phyloP scores from a whole-genome alignment of 768 basidiomycete species.

The Lactarius indigo region DNA sequence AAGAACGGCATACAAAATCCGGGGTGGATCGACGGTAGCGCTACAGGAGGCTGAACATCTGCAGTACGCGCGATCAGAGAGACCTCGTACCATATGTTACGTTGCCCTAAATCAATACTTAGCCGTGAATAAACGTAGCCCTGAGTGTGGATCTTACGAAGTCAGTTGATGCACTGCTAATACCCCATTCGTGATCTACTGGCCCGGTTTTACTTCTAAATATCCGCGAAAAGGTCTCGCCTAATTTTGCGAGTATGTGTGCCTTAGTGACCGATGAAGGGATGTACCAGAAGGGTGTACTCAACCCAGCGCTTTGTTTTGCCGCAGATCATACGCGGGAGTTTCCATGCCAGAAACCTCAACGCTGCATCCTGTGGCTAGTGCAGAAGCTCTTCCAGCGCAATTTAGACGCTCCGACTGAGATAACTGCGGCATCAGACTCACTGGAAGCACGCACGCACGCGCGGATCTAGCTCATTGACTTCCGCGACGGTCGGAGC shows the following conservation, averaged over 20 bases:
- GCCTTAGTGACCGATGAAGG: not conserved
- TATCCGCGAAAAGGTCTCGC: conserved; percentile 60
- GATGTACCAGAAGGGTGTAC: not conserved
- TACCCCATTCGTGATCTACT: conserved; percentile 65
- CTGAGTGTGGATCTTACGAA: conserved; percentile 51
- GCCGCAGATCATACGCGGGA: conserved; percentile 54
- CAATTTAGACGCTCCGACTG: conserved; percentile 6
- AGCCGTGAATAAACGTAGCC: not conserved
- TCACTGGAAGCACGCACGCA: conserved; percentile 70
- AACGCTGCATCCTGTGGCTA: conserved; percentile 61
- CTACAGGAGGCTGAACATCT: conserved; percentile 27
- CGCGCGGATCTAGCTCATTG: conserved; percentile 52
- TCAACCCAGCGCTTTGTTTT: conserved; percentile 62
- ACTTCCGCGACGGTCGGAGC: conserved; percentile 65
- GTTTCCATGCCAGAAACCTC: conserved; percentile 36
- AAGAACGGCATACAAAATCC: conserved; percentile 49
- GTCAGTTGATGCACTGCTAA: conserved; percentile 71
- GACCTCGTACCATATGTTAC: conserved; percentile 59
- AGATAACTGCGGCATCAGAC: conserved; percentile 23
- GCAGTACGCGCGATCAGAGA: not conserved
- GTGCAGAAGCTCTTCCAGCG: conserved; percentile 53
- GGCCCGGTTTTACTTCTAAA: conserved; percentile 57
- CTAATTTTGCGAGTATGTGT: conserved; percentile 34
- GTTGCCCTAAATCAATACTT: conserved; percentile 50
- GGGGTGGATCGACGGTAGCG: conserved; percentile 69